These are phyloP conservation scores for Corniculantispora saksenae DNA, from an alignment of 2,329 filamentous ascomycete species.

Conservation along the genomic window DNA sequence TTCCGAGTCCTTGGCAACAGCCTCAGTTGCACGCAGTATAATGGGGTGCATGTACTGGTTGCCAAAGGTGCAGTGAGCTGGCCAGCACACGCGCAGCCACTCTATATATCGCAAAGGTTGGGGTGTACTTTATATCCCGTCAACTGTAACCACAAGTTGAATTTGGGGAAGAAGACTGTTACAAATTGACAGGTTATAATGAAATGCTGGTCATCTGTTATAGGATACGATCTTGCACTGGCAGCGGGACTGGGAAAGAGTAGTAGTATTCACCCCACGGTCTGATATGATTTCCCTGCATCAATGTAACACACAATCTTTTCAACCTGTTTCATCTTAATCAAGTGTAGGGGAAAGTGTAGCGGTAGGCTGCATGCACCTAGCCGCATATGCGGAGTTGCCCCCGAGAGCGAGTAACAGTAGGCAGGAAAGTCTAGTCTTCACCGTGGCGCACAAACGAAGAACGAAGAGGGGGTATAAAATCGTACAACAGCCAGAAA, in stretches of 20 bases:
- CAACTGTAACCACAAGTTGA: too few relatives aligned
- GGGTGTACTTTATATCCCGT: too few relatives aligned
- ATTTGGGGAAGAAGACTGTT: background rate
- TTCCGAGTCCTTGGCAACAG: too few relatives aligned
- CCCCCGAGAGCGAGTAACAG: background rate
- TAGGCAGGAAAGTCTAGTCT: background rate
- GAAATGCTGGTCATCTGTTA: background rate
- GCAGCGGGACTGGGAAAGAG: background rate
- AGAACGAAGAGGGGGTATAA: slow-evolving; percentile 15
- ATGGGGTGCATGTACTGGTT: too few relatives aligned
- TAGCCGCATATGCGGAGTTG: background rate
- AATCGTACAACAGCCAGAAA: slow-evolving; percentile 1
- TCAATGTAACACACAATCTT: background rate
- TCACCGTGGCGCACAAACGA: background rate
- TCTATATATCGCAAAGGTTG: too few relatives aligned
- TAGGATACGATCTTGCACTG: background rate
- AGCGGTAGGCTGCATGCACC: background rate
- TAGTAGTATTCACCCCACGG: background rate
- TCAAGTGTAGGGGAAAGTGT: background rate
- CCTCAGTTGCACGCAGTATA: too few relatives aligned
- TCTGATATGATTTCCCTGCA: background rate
- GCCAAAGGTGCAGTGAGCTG: too few relatives aligned
- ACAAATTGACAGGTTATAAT: background rate
- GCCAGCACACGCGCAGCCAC: too few relatives aligned
- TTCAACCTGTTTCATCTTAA: background rate